Base-by-base conservation (phyloP, 2,329 filamentous ascomycete genomes). In the Aspergillus alliaceus region DNA sequence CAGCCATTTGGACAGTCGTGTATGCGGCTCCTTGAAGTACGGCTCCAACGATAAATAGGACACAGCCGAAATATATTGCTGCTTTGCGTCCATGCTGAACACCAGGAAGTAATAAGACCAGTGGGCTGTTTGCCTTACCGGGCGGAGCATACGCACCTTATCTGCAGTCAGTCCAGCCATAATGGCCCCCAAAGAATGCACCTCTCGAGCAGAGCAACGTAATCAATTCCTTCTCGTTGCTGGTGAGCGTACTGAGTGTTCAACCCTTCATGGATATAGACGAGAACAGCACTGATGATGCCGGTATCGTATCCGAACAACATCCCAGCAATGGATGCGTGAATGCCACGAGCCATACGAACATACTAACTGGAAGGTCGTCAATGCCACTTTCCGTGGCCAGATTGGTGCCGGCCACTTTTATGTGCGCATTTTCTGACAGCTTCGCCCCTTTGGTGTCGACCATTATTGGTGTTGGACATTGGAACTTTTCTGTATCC, bases 1-100 rank as follows among this genome's bases (percentile, higher is more conserved):
- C 72, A 2, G 71, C 67, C 72, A 80, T 79, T 55, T 80, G 77
- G 0, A 70, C 70, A 14, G 80, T 62, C 8, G 68, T 68, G 62
- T 70, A 77, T 7, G 74, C 59, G 1, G 72, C 57, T 2, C 65
- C 74, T 58, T 75, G 72, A 8, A 76, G 49, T 15, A 74, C 60
- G 3, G 75, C 70, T 24, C 77, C 77, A 24, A 73, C 53, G 37
- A 72, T 66, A 57, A 79, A 79, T 14, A 79, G 66, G 1, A 72
- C 56, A 47, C 73, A 78, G 1, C 73, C 77, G 5, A 74, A 60
- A 59, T 75, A 78, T 56, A 80, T 77, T 3, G 69, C 68, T 39
- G 63, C 64, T 63, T 78, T 77, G 32, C 76, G 71, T n/a, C 77
- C 75, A 35, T 69, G 73, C 57, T 69, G 12, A 8, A 7, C n/a